Evolutionary conservation across 495 filamentous ascomycete genomes (phyloP).

Genomic region (Neurospora sp.): DNA sequence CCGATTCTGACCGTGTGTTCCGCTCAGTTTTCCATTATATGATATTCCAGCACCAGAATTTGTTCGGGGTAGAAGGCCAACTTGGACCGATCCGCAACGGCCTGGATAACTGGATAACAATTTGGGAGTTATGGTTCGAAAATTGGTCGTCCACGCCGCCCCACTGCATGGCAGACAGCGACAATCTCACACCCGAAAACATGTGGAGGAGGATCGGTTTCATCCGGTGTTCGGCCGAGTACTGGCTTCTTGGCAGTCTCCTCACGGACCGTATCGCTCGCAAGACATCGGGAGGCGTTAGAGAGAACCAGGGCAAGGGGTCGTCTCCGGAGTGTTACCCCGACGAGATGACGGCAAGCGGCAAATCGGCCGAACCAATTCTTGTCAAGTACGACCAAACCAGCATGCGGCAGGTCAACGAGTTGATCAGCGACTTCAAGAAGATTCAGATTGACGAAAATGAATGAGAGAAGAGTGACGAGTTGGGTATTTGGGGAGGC

Average conservation of each 20-base stretch:
- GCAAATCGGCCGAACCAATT: conserved; percentile 14
- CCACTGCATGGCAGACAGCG: conserved; percentile 9
- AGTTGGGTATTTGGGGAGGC: background rate
- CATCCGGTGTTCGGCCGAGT: conserved; percentile 16
- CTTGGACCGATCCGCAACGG: conserved; percentile 19
- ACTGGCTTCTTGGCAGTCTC: conserved; percentile 20
- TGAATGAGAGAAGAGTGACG: background rate
- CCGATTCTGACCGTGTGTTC: background rate
- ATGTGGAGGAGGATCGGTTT: conserved; percentile 23
- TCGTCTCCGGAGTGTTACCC: background rate
- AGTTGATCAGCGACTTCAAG: conserved; percentile 19
- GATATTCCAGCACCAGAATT: conserved; percentile 25
- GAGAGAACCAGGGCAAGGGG: background rate
- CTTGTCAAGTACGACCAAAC: conserved; percentile 25
- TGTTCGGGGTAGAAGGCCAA: conserved; percentile 20
- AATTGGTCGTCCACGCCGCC: conserved; percentile 5
- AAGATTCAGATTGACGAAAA: conserved; percentile 13
- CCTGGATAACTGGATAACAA: conserved; percentile 18
- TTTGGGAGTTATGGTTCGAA: conserved; percentile 19
- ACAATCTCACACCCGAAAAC: conserved; percentile 6
- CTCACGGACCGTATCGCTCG: conserved; percentile 16
- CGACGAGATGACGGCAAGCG: background rate
- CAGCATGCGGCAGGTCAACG: conserved; percentile 26
- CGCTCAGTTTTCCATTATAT: conserved; percentile 20
- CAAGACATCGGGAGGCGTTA: background rate